phyloP scores from a whole-genome alignment of 805 yeast species.

The Vanderwaltozyma polyspora region DNA sequence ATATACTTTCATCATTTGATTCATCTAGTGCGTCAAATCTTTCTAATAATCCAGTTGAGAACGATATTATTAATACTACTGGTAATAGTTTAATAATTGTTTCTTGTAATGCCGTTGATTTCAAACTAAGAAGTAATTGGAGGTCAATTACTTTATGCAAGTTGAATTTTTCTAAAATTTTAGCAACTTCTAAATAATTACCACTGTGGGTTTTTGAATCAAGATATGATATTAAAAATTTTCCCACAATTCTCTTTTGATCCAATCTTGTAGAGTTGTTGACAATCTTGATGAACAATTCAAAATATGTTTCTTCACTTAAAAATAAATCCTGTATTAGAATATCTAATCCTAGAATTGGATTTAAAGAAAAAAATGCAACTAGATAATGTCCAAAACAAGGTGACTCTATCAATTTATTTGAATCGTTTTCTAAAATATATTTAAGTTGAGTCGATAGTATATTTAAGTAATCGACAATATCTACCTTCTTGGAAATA shows the following conservation, averaged over 20 bases:
- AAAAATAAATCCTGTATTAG: constrained; percentile 15
- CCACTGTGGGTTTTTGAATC: constrained; percentile 5
- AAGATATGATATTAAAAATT: constrained; percentile 12
- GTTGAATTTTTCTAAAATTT: constrained; percentile 8
- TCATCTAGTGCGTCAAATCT: constrained; percentile 6
- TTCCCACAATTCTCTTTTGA: constrained; percentile 9
- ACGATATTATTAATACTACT: background rate
- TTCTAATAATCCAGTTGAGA: constrained; percentile 2
- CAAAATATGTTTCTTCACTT: constrained; percentile 3
- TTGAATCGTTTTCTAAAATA: constrained; percentile 2
- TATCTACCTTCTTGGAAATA: constrained; percentile 9
- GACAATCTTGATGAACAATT: constrained; percentile 6
- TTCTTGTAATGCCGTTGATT: constrained; percentile 11
- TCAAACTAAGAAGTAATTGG: constrained; percentile 6
- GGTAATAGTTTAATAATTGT: constrained; percentile 10
- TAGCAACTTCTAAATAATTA: constrained; percentile 5
- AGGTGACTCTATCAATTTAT: too few species aligned
- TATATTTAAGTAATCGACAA: constrained; percentile 13
- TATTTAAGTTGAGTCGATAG: constrained; percentile 15
- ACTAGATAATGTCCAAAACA: constrained; percentile 8
- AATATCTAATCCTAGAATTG: constrained; percentile 8
- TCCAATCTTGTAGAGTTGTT: constrained; percentile 7
- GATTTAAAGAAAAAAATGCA: constrained; percentile 12
- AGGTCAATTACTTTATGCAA: constrained; percentile 5
- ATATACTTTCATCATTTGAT: constrained; percentile 11